Evolutionary conservation across 768 basidiomycete genomes (phyloP).

Genomic region (Psilocybe subaeruginosa): DNA sequence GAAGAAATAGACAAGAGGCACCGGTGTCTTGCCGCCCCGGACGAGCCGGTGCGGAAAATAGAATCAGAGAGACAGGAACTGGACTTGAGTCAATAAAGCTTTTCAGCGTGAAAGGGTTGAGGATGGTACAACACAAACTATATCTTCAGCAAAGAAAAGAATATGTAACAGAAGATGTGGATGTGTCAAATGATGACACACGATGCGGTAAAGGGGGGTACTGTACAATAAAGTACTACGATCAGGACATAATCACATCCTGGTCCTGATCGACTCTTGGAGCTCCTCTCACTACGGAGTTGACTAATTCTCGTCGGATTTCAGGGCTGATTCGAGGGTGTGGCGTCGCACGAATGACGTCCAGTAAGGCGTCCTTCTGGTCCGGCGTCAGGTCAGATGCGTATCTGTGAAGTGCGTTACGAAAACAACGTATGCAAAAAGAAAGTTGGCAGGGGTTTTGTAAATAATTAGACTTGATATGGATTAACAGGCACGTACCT

Average conservation of each 20-base stretch:
- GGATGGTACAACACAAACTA: not conserved
- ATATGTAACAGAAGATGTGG: not conserved
- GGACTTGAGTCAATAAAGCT: not conserved
- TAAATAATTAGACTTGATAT: not conserved
- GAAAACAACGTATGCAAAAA: not conserved
- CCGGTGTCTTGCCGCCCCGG: not conserved
- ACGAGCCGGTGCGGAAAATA: not conserved
- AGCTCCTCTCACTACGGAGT: conserved; percentile 85
- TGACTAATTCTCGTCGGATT: conserved; percentile 88
- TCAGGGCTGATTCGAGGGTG: conserved; percentile 90
- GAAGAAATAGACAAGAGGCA: not conserved
- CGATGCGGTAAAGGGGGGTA: not conserved
- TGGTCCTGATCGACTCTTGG: conserved; percentile 65
- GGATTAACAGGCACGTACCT: conserved; percentile 50
- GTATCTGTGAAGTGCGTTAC: conserved; percentile 58
- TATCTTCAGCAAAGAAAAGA: not conserved
- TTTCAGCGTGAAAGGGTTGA: not conserved
- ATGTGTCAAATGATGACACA: not conserved
- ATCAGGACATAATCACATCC: conserved; percentile 67
- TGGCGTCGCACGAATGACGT: conserved; percentile 83
- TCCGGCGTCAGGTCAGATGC: conserved; percentile 93
- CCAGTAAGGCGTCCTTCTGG: conserved; percentile 96
- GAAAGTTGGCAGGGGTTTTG: not conserved
- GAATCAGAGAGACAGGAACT: not conserved
- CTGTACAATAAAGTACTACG: not conserved